Conservation (phyloP, 352 stramenopile species). For the Pythium monospermum region DNA sequence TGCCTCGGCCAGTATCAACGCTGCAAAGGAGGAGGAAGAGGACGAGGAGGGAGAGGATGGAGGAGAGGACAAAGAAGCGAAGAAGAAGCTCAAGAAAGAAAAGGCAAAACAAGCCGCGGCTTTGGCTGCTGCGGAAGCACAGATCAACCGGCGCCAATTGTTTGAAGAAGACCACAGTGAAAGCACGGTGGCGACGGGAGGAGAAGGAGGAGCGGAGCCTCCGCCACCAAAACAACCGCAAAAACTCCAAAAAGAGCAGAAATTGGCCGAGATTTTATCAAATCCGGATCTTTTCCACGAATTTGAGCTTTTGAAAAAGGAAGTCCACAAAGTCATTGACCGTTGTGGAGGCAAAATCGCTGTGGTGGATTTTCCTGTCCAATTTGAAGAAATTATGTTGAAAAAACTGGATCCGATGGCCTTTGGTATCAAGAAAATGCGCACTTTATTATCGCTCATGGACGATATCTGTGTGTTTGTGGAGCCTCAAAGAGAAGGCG, state of each 20-base stretch:
- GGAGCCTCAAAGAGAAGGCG: constrained; percentile 35
- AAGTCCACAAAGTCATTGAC: constrained; percentile 70
- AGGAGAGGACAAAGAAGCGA: constrained; percentile 11
- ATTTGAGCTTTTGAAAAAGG: constrained; percentile 62
- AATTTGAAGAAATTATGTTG: constrained; percentile 64
- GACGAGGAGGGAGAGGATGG: constrained; percentile 17
- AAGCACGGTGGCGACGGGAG: neutral
- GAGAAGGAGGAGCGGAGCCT: too few species aligned
- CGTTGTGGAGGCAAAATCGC: constrained; percentile 42
- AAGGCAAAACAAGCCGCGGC: neutral
- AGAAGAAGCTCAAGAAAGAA: constrained; percentile 15
- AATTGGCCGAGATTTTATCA: constrained; percentile 39
- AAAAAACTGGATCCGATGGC: constrained; percentile 46
- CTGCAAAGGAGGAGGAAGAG: neutral
- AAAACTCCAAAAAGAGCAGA: constrained; percentile 36
- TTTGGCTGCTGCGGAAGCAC: neutral
- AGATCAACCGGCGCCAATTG: constrained; percentile 32
- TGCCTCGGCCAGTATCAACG: constrained; percentile 22
- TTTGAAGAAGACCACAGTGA: constrained; percentile 36
- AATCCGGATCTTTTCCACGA: constrained; percentile 39
- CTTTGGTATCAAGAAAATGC: constrained; percentile 79
- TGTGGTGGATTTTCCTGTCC: constrained; percentile 39
- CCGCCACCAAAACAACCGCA: constrained; percentile 21
- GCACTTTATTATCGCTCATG: constrained; percentile 51
- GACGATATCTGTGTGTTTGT: constrained; percentile 50